Evolutionary conservation across 108 stramenopile genomes (phyloP).

Genomic region (Ochromonas danica): DNA sequence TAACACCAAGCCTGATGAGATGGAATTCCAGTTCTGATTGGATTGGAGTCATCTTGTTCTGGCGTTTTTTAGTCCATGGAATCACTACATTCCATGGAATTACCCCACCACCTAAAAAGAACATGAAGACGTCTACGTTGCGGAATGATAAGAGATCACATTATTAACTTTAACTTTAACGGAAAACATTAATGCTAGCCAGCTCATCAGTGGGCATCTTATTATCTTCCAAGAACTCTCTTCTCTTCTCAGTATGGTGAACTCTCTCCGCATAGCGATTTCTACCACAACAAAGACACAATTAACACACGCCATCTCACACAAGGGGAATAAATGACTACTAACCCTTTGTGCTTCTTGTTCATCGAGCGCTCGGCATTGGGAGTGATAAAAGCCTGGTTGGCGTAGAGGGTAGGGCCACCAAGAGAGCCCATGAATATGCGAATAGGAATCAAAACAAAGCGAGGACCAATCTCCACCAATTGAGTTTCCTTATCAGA

Average conservation of each 20-base stretch:
- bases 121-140: too few relatives aligned
- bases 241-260: background rate
- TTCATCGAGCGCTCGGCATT: constrained; percentile 73
- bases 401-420: constrained; percentile 90
- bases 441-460: constrained; percentile 92
- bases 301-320: background rate
- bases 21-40: too few relatives aligned
- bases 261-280: background rate
- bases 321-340: background rate
- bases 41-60: too few relatives aligned
- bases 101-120: too few relatives aligned
- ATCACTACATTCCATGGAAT: too few relatives aligned
- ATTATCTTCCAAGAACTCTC: background rate
- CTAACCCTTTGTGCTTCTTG: constrained; percentile 68
- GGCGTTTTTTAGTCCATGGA: too few relatives aligned
- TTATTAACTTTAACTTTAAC: too few relatives aligned
- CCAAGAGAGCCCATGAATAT: constrained; percentile 95
- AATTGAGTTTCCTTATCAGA: constrained; percentile 72
- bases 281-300: background rate
- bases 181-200: background rate
- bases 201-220: background rate
- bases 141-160: too few relatives aligned
- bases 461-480: constrained; percentile 97
- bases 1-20: too few relatives aligned
- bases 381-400: constrained; percentile 85